A percentile compares a stretch with the other conserved stretches of the same genome.
These are phyloP conservation scores for Populus euphratica DNA, from an alignment of 345 rosid genomes.

Conservation along the genomic window DNA sequence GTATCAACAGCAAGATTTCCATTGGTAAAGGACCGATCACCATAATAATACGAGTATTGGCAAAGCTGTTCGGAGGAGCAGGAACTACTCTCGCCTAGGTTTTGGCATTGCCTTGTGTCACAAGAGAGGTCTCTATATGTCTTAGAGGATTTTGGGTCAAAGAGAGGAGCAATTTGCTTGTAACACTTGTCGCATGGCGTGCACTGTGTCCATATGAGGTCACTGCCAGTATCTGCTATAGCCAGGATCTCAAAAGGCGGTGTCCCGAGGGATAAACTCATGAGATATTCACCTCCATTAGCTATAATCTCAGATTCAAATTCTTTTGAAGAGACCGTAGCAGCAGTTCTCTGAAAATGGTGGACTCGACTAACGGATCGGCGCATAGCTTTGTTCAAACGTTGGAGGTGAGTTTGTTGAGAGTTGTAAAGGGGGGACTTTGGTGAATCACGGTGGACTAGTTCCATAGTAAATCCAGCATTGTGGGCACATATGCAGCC, in stretches of 20 bases:
- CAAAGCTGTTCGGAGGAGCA: neutral
- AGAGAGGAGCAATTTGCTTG: conserved; percentile 15
- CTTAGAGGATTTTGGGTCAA: conserved; percentile 27
- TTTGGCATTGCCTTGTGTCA: neutral
- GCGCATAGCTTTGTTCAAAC: conserved; percentile 8
- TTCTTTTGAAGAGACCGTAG: neutral
- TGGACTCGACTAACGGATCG: conserved; percentile 18
- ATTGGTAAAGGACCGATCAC: conserved; percentile 17
- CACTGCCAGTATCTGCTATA: conserved; percentile 30
- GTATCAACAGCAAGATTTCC: conserved; percentile 20
- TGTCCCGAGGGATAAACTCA: conserved; percentile 20
- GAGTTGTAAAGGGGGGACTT: conserved; percentile 28
- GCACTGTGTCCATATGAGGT: conserved; percentile 31
- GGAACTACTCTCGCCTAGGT: too few species aligned
- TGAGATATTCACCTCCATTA: conserved; percentile 15
- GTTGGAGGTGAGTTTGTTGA: neutral
- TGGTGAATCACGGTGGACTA: conserved; percentile 34
- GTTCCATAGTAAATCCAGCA: conserved; percentile 24
- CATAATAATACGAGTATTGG: conserved; percentile 1
- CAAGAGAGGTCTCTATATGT: conserved; percentile 24
- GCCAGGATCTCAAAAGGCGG: conserved; percentile 14
- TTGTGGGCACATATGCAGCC: neutral
- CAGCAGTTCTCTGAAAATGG: neutral
- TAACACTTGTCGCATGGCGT: conserved; percentile 12
- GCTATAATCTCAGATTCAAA: conserved; percentile 6